Evolutionary conservation across 139 green algal species (phyloP), one percentile per base, ranked within the genome.

Genomic region (Asterochloris erici): DNA sequence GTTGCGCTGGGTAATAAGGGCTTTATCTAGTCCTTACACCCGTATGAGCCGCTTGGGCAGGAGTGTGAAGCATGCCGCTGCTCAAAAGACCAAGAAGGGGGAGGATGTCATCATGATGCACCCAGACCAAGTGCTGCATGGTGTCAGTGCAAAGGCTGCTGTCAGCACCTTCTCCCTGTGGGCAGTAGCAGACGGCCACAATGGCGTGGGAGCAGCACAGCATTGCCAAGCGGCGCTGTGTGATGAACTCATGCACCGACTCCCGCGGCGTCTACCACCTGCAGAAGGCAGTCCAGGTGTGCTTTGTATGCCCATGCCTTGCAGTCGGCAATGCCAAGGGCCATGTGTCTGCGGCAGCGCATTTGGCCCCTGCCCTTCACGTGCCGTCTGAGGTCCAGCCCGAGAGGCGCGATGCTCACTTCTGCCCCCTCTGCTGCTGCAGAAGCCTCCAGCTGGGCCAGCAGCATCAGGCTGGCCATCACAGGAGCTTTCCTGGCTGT

Each of bases 131-230:
- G 19, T 24, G 66, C 21, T 21, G 1, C 66, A 71, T 71, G 66
- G 19, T 21, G 2, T 71, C 66, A 26, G 17, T 21, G 4, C 66
- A 4, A 71, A 24, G 17, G 19, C 17, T 26, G 66, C 66, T 71
- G 66, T 71, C 1, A 24, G 54, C 63, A 84, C 29, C 73, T 91
- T 89, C 26, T 85, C 79, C 11, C 68, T 94, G 17, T 93, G 84
- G 77, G 84, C 73, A 10, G 83, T 95, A 21, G 93, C 91, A 74
- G 91, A 95, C 79, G 91, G 91, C 0, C 91, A 95, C 84, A 95
- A 94, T 69, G 91, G 91, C 28, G 81, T 76, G 14, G 78, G 82
- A 47, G 87, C 87, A 10, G 89, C 89, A 17, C 26, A 82, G 66
- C 27, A 81, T 17, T 29, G 90, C 54, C 83, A 87, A 63, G 79